These are phyloP conservation scores for Chaetomium globosum DNA, from an alignment of 2,329 filamentous ascomycete genomes.

Conservation along the genomic window DNA sequence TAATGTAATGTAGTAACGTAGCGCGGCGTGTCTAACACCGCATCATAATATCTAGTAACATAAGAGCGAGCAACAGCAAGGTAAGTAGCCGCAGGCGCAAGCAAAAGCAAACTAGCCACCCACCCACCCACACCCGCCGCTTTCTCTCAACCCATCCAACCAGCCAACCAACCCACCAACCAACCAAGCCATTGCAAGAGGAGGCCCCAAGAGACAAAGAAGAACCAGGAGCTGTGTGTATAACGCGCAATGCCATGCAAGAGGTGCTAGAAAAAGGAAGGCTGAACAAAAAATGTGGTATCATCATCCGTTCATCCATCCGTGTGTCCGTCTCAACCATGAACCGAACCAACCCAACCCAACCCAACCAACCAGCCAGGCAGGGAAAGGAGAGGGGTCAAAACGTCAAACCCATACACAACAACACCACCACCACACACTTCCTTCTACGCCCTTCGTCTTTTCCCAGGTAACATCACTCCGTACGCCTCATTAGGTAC, in stretches of 20 bases:
- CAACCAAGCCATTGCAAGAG: not conserved
- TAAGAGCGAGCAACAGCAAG: not conserved
- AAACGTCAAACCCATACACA: slow-evolving; percentile 2
- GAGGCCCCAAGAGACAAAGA: not conserved
- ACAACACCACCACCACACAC: not conserved
- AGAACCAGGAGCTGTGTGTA: not conserved
- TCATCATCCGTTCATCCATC: slow-evolving; percentile 30
- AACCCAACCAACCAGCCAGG: not conserved
- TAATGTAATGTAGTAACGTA: not conserved
- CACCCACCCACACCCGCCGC: not conserved
- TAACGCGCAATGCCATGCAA: slow-evolving; percentile 21
- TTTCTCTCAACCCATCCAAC: not conserved
- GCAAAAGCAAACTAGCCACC: not conserved
- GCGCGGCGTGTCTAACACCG: not conserved
- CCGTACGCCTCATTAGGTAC: slow-evolving; percentile 2
- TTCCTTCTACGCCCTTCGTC: not conserved
- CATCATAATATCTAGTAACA: not conserved
- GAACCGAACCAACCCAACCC: not conserved
- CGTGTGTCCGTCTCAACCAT: slow-evolving; percentile 5
- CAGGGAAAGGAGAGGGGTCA: not conserved
- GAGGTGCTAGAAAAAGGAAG: slow-evolving; percentile 8
- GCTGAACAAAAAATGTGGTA: slow-evolving; percentile 31
- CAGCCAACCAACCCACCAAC: not conserved
- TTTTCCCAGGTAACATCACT: not conserved
- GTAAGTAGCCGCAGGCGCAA: not conserved